Percentiles rank a stretch among this genome's conserved stretches.
Conservation (phyloP, 2,329 filamentous ascomycete genomes). For the Purpureocillium lavendulum region DNA sequence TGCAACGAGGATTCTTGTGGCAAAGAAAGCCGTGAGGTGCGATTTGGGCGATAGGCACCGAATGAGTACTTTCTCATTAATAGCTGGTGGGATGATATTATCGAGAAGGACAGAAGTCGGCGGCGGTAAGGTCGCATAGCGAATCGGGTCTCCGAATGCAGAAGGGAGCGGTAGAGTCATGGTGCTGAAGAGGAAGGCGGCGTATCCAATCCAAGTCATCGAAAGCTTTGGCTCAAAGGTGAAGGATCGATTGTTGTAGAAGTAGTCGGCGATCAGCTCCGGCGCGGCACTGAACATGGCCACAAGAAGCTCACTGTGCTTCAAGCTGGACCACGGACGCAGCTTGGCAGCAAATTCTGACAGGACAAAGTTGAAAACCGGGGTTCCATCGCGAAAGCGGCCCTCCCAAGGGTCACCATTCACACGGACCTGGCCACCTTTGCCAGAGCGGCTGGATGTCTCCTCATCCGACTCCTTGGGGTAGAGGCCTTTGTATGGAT, state of each 20-base stretch:
- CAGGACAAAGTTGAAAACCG: slow-evolving; percentile 71
- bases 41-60: slow-evolving; percentile 73
- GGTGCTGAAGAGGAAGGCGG: slow-evolving; percentile 76
- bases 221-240: slow-evolving; percentile 87
- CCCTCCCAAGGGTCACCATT: slow-evolving; percentile 58
- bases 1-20: slow-evolving; percentile 67
- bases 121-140: slow-evolving; percentile 60
- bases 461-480: slow-evolving; percentile 58
- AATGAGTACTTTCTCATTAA: slow-evolving; percentile 71
- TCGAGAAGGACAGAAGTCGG: slow-evolving; percentile 73
- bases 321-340: slow-evolving; percentile 71
- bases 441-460: slow-evolving; percentile 10
- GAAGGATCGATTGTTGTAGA: slow-evolving; percentile 70
- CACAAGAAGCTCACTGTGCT: slow-evolving; percentile 74
- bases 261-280: slow-evolving; percentile 84
- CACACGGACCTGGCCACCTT: slow-evolving; percentile 22
- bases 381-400: slow-evolving; percentile 55
- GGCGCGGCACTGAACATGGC: slow-evolving; percentile 74
- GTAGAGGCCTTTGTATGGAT: slow-evolving; percentile 77
- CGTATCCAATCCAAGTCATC: slow-evolving; percentile 91
- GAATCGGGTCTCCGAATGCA: slow-evolving; percentile 59
- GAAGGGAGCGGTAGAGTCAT: slow-evolving; percentile 66
- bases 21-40: slow-evolving; percentile 76
- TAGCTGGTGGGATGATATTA: slow-evolving; percentile 73
- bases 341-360: slow-evolving; percentile 72